Percentiles rank a stretch among this genome's conserved stretches.
Conservation (phyloP, 2,329 filamentous ascomycete genomes). For the Pseudonectria buxi region DNA sequence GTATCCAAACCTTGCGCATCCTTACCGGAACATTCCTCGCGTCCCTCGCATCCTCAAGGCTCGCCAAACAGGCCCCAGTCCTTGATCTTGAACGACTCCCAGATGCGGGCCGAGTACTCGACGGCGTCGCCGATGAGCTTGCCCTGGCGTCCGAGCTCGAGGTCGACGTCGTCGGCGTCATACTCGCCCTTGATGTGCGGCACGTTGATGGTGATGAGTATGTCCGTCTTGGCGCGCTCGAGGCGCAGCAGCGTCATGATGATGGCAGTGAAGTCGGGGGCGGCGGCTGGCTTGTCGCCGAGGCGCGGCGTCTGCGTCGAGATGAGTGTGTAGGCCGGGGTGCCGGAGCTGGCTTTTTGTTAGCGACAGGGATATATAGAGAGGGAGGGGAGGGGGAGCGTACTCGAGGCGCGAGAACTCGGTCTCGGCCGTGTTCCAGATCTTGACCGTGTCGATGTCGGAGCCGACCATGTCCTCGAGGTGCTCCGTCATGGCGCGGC, state of each 20-base stretch:
- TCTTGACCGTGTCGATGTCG: constrained; percentile 56
- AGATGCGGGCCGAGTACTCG: constrained; percentile 61
- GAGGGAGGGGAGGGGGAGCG: constrained; percentile 13
- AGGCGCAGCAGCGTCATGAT: constrained; percentile 73
- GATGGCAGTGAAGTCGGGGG: constrained; percentile 63
- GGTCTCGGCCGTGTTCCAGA: constrained; percentile 59
- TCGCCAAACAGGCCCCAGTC: constrained; percentile 69
- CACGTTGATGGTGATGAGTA: constrained; percentile 82
- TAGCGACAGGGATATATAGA: not conserved
- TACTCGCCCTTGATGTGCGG: constrained; percentile 74
- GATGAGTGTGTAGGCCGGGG: constrained; percentile 62
- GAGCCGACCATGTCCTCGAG: constrained; percentile 62
- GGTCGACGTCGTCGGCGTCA: constrained; percentile 63
- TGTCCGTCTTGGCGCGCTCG: constrained; percentile 67
- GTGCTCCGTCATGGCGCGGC: constrained; percentile 62
- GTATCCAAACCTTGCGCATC: too few species aligned
- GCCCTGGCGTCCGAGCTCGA: constrained; percentile 58
- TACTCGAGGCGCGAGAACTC: constrained; percentile 50
- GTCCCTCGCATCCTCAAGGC: constrained; percentile 6
- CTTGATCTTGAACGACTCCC: constrained; percentile 68
- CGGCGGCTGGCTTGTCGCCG: constrained; percentile 30
- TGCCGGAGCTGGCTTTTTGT: constrained; percentile 28
- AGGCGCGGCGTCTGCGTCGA: constrained; percentile 51
- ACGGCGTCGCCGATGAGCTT: constrained; percentile 61
- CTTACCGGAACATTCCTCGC: too few species aligned